Evolutionary conservation across 1,139 yeast species (phyloP), one percentile per base, ranked within the genome.

Genomic region (Geotrichum cucujoidarum): DNA sequence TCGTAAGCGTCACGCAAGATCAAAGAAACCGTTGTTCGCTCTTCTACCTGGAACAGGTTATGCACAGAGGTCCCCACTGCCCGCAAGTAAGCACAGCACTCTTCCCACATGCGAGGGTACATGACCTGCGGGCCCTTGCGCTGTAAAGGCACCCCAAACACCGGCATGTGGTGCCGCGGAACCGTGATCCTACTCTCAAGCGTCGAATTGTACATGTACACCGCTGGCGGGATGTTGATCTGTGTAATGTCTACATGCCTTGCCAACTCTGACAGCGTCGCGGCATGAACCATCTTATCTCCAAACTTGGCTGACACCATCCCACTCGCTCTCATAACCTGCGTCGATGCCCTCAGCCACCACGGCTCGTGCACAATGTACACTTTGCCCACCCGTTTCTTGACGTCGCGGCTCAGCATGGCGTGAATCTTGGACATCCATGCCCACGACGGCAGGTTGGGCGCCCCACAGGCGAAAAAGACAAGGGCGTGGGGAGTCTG

Each of bases 331-430:
- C 81, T 72, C 52, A 87, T 69, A 44, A 87, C 76, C 50, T 86
- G 92, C 18, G 87, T 77, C 32, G 88, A 75, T 0, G 95, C 83
- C 58, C 89, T 79, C 17, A 88, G 78, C 68, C 90, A 78, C 92
- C 96, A 89, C 46, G 87, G 83, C 59, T 90, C 97, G 65, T 92
- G 97, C 3, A 92, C 95, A 33, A 90, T 77, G 56, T 83, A 84
- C 2, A 88, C 72, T 58, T 79, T 81, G 47, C 70, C 70, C 47
- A 89, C 67, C 48, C 76, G 71, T 51, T 77, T 76, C 50, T 77
- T 75, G 47, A 75, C 71, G n/a, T 74, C 73, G 18, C 75, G 72
- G 14, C 90, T 80, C 42, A 92, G 74, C 57, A 76, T 69, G 55
- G 84, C 78, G 58, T 87, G 78, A 53, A 90, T 81, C 59, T 80